A percentile compares a stretch with the other conserved stretches of the same genome.
phyloP scores from a whole-genome alignment of 2,329 filamentous ascomycete species.

The Dactylellina parvicollis region DNA sequence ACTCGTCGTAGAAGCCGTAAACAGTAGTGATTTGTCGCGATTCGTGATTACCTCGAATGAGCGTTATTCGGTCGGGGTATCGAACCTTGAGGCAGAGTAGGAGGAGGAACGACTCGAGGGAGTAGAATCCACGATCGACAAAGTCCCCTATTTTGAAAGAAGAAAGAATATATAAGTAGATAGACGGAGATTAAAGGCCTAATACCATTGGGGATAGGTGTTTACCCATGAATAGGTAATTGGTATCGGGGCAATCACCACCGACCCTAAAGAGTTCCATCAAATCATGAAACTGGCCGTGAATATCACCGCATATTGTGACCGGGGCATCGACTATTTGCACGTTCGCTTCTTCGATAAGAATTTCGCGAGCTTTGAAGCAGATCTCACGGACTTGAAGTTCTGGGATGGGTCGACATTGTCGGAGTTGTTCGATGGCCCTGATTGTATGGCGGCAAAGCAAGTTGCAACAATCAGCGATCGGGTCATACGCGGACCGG shows the following conservation, averaged over 20 bases:
- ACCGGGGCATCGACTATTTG: slow-evolving; percentile 94
- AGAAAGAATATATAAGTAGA: slow-evolving; percentile 19
- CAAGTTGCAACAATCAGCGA: background rate
- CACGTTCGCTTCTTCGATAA: slow-evolving; percentile 98
- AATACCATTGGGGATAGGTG: slow-evolving; percentile 6
- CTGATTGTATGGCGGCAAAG: slow-evolving; percentile 64
- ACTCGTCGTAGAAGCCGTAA: slow-evolving; percentile 98
- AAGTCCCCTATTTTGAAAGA: slow-evolving; percentile 75
- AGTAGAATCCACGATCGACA: slow-evolving; percentile 97
- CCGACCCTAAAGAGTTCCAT: slow-evolving; percentile 97
- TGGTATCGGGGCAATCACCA: slow-evolving; percentile 92
- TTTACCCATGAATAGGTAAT: slow-evolving; percentile 93
- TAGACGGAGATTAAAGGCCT: no score
- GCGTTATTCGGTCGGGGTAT: slow-evolving; percentile 95
- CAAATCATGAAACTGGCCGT: slow-evolving; percentile 94
- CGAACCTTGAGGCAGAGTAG: slow-evolving; percentile 95
- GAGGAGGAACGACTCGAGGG: slow-evolving; percentile 93
- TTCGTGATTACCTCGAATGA: slow-evolving; percentile 95
- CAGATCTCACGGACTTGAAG: slow-evolving; percentile 94
- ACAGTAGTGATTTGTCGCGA: slow-evolving; percentile 96
- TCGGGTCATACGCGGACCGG: background rate
- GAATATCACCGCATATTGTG: slow-evolving; percentile 97
- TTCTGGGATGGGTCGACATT: slow-evolving; percentile 95
- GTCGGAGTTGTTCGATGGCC: slow-evolving; percentile 92
- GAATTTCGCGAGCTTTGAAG: slow-evolving; percentile 92